Evolutionary conservation across 1,139 yeast species (phyloP), one percentile per base, ranked within the genome.

Genomic region (Lodderomyces oxycetoniae): DNA sequence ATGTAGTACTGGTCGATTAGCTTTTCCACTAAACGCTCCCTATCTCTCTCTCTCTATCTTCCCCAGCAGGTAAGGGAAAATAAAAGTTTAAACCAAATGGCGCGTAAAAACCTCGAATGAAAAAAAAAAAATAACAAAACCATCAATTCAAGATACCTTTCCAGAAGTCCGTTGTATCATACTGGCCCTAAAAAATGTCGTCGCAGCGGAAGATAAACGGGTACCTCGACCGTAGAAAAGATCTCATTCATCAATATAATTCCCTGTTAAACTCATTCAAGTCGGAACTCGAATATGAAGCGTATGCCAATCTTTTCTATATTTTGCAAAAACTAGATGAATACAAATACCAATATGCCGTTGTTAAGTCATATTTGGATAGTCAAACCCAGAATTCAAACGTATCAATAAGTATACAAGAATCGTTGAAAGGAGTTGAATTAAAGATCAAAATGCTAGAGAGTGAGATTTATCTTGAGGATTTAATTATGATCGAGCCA

Each of bases 321-420:
- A 33, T 52, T 5, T 33, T 58, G n/a, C 37, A 42, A 5, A 46
- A 48, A 21, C 47, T 54, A 34, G 63, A 58, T 35, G 53, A 53
- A 26, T 37, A 52, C 8, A 36, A 48, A 4, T 57, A 55, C 32
- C 53, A 54, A 31, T 55, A 47, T 31, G 42, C 52, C 29, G 57
- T 47, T 5, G 35, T 40, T 14, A 44, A 40, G 21, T 32, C 52
- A 7, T 47, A 47, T 26, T 30, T 48, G 9, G 32, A 30, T 10
- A 22, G 14, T 3, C 26, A 22, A 11, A n/a, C n/a, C n/a, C 9
- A 24, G 26, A 8, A n/a, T 10, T 11, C 14, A 6, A 10, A 6
- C 12, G n/a, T n/a, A 6, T 24, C 26, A n/a, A 14, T 12, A 10
- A 14, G 8, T 7, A 24, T 8, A 7, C 14, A 10, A 12, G 14